These are phyloP conservation scores for Penstemon newberryi DNA, from an alignment of 257 asterid species.

Conservation along the genomic window DNA sequence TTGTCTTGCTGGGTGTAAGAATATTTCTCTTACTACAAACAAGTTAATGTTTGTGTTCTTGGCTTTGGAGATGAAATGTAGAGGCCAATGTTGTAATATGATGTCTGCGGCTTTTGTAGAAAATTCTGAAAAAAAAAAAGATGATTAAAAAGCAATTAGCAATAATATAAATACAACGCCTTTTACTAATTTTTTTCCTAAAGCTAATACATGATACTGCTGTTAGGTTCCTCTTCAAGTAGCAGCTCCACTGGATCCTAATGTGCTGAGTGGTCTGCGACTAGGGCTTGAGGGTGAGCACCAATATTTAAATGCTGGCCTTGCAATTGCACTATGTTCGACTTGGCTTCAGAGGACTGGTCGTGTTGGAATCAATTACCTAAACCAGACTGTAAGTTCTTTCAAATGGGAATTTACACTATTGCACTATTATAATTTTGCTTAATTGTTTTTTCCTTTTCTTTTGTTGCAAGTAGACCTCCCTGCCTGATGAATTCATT, in stretches of 20 bases:
- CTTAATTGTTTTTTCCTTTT: constrained; percentile 11
- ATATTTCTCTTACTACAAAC: constrained; percentile 3
- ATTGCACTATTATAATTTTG: constrained; percentile 22
- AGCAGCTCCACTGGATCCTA: constrained; percentile 72
- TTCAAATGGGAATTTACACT: constrained; percentile 5
- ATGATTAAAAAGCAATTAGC: constrained; percentile 10
- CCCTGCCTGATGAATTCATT: constrained; percentile 83
- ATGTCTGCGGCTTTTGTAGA: background rate
- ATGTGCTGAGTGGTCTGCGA: constrained; percentile 58
- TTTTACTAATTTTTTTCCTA: background rate
- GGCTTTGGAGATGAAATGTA: constrained; percentile 14
- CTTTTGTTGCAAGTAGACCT: constrained; percentile 46
- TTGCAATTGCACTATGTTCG: constrained; percentile 87
- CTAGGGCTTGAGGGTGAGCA: constrained; percentile 95
- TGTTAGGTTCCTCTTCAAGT: constrained; percentile 80
- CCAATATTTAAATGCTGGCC: constrained; percentile 93
- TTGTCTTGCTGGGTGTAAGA: constrained; percentile 17
- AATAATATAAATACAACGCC: background rate
- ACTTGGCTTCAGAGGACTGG: constrained; percentile 95
- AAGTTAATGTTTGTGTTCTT: background rate
- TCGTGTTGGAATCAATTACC: constrained; percentile 69
- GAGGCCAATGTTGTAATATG: background rate
- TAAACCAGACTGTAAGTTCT: constrained; percentile 70
- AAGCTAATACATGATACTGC: constrained; percentile 30
- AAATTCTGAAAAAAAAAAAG: background rate